Evolutionary conservation across 768 basidiomycete species (phyloP), one percentile per base, ranked within the genome.

Genomic region (Suillus brevipes): DNA sequence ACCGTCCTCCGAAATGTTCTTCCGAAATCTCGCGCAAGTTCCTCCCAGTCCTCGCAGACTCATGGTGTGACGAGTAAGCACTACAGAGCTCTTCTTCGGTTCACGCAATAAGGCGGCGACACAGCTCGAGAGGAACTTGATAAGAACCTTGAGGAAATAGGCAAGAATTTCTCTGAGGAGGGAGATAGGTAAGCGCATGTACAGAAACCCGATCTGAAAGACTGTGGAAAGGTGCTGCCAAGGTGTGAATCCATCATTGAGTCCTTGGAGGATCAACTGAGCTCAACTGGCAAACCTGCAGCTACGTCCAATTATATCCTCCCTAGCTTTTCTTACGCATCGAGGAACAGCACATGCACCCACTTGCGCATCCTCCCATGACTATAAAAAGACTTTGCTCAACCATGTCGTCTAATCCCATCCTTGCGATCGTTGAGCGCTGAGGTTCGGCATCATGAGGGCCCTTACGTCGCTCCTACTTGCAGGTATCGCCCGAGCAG

Each of bases 401-500:
- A 12, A n/a, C 31, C 1, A 20, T 55, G 31, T 55, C 5, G 10
- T 55, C 12, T n/a, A 34, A 13, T 34, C 53, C 20, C 31, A 55
- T 55, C 53, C 52, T 34, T 20, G 20, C 31, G 12, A 34, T n/a
- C 10, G 34, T 2, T 36, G 34, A 36, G 34, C 34, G 8, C 7
- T 36, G 34, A 34, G 53, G 53, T 20, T 34, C 10, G 20, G 20
- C 10, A 34, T 55, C 31, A 55, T 55, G 59, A n/a, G 53, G 53
- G 31, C 20, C 6, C 5, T 55, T 34, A 34, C 1, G 28, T 58
- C 40, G 43, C 25, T 65, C 31, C 63, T 67, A 6, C 52, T 72
- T 10, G 62, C 65, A 40, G 55, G 68, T 64, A 75, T 55, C 53
- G 20, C 31, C 53, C 53, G 10, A 55, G 53, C 74, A 2, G 72